Percentiles rank a stretch among this genome's conserved stretches.
Evolutionary conservation across 1,139 yeast species (phyloP).

Genomic region (Blastobotrys raffinosifermentans): DNA sequence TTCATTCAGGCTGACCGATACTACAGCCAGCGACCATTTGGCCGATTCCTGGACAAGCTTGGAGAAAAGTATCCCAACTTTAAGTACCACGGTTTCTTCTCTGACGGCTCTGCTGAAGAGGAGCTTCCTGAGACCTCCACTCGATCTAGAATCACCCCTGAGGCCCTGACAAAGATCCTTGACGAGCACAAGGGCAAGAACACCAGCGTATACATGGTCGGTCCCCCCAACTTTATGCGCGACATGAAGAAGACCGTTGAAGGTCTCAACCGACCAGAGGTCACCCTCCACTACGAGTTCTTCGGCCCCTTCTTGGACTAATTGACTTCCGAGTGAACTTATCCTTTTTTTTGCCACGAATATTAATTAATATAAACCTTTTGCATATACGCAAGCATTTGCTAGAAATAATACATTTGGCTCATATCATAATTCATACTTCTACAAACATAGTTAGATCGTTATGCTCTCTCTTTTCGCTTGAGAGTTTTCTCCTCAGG

Average conservation of each 20-base stretch:
- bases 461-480: too few relatives aligned
- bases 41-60: conserved; percentile 14
- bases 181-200: conserved; percentile 10
- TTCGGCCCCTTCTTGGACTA: conserved; percentile 14
- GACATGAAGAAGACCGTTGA: conserved; percentile 9
- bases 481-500: too few relatives aligned
- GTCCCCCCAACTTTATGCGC: conserved; percentile 22
- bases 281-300: conserved; percentile 12
- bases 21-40: conserved; percentile 20
- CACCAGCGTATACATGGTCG: conserved; percentile 21
- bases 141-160: conserved; percentile 16
- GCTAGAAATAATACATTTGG: not conserved
- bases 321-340: not conserved
- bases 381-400: too few relatives aligned
- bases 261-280: conserved; percentile 7
- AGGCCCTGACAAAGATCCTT: conserved; percentile 13
- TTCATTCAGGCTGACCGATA: conserved; percentile 24
- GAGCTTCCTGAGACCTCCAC: conserved; percentile 8
- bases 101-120: conserved; percentile 8
- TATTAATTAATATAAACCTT: too few relatives aligned
- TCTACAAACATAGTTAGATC: too few relatives aligned
- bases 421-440: not conserved
- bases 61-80: conserved; percentile 15
- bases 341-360: too few relatives aligned
- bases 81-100: conserved; percentile 18